phyloP scores from a whole-genome alignment of 1,284 basidiomycete species.

The Papiliotrema nemorosa region DNA sequence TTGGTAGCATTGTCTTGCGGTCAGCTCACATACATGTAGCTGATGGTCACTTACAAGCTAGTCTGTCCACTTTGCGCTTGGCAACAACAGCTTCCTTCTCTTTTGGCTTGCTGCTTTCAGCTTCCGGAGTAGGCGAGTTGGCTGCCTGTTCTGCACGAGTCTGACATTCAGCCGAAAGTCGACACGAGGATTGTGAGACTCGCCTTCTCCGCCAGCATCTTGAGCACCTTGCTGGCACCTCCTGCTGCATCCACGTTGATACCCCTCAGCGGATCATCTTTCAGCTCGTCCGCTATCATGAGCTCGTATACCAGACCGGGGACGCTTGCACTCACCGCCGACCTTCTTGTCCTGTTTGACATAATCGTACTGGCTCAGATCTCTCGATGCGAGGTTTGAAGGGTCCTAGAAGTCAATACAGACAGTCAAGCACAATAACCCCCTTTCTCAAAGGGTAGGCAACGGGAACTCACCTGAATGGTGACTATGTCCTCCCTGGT shows the following conservation, averaged over 20 bases:
- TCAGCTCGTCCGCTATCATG: constrained; percentile 34
- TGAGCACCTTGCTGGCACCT: constrained; percentile 49
- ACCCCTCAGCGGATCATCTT: constrained; percentile 43
- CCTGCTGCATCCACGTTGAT: constrained; percentile 52
- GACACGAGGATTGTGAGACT: constrained; percentile 5
- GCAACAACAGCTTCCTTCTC: constrained; percentile 46
- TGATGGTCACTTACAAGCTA: constrained; percentile 33
- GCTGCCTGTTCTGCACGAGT: constrained; percentile 31
- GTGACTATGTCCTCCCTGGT: constrained; percentile 89
- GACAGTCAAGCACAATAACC: not conserved
- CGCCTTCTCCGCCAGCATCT: constrained; percentile 50
- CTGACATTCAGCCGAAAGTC: constrained; percentile 11
- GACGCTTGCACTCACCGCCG: constrained; percentile 22
- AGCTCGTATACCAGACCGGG: not conserved
- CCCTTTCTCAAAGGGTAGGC: not conserved
- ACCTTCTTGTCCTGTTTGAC: constrained; percentile 49
- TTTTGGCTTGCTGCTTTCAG: constrained; percentile 9
- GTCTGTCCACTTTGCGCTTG: constrained; percentile 35
- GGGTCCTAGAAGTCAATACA: constrained; percentile 33
- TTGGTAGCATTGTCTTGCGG: constrained; percentile 80
- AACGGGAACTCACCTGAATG: constrained; percentile 59
- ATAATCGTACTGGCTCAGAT: constrained; percentile 50
- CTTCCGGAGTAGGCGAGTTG: not conserved
- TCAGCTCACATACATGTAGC: not conserved
- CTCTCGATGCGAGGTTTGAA: constrained; percentile 44